phyloP scores from a whole-genome alignment of 805 yeast genomes.

The Pichia ethanolica region DNA sequence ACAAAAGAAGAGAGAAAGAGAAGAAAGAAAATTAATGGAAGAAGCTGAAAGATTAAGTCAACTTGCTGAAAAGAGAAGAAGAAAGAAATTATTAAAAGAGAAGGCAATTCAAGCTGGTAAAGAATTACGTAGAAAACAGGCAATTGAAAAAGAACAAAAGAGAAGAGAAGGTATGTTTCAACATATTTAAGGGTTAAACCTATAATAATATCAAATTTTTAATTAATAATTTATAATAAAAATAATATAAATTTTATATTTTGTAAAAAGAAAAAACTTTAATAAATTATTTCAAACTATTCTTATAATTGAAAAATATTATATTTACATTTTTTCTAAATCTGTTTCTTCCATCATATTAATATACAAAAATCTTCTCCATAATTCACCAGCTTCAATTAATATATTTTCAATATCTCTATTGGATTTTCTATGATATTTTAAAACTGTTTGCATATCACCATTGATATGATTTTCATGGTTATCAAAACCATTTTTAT shows the following conservation, averaged over 20 bases:
- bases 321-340: not conserved
- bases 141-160: constrained; percentile 25
- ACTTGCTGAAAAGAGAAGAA: constrained; percentile 20
- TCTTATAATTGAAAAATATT: not conserved
- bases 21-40: constrained; percentile 10
- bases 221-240: no score
- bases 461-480: not conserved
- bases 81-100: constrained; percentile 16
- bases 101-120: constrained; percentile 16
- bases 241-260: no score
- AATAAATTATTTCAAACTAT: no score
- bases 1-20: constrained; percentile 14
- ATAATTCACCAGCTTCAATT: constrained; percentile 74
- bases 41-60: constrained; percentile 28
- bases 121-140: constrained; percentile 16
- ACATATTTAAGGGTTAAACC: no score
- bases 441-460: not conserved
- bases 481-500: not conserved
- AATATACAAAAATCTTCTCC: constrained; percentile 76
- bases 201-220: no score
- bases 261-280: no score
- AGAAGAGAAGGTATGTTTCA: constrained; percentile 18
- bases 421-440: constrained; percentile 18
- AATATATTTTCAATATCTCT: constrained; percentile 66
- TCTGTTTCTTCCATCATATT: constrained; percentile 41